Base-by-base conservation (phyloP, 768 basidiomycete genomes). In the Gymnopilus dilepis region DNA sequence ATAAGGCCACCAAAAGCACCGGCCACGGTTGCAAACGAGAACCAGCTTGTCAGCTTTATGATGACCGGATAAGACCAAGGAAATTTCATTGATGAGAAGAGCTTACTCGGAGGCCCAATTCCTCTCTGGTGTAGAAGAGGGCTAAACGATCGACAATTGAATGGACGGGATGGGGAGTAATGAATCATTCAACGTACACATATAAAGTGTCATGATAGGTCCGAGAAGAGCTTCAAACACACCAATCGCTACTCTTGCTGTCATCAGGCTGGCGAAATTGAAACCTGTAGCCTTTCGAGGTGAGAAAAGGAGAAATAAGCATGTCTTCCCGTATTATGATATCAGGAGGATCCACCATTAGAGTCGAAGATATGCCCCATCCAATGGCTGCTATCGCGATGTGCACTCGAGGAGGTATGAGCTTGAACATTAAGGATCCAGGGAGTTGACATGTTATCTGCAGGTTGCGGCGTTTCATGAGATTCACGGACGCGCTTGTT, bases 1-100 rank as follows among this genome's bases (percentile, higher is more conserved):
- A 94, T 84, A 45, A 93, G 75, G n/a, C 92, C 92, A n/a, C 91
- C 91, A 60, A 93, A 93, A 6, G 92, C 92, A 24, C 92, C 92
- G 4, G 92, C 90, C 4, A 92, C 85, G 4, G 92, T 91, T 4
- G 92, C 91, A 69, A 92, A 94, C 12, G 88, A 89, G 62, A 92
- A 94, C 89, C 90, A 92, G 67, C 90, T 85, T 1, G 89, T 90
- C 82, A 89, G 83, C 76, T 83, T 56, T n/a, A n/a, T n/a, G n/a
- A n/a, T n/a, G n/a, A n/a, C n/a, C n/a, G n/a, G n/a, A n/a, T n/a
- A n/a, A n/a, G 19, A 54, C 4, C 26, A 17, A 50, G n/a, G 40
- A 42, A 50, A 41, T 15, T 53, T 53, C 17, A 33, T n/a, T n/a
- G n/a, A n/a, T n/a, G n/a, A n/a, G n/a, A n/a, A n/a, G n/a, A 13